Conservation (phyloP, 352 stramenopile genomes). For the Peronosclerospora sorghi region DNA sequence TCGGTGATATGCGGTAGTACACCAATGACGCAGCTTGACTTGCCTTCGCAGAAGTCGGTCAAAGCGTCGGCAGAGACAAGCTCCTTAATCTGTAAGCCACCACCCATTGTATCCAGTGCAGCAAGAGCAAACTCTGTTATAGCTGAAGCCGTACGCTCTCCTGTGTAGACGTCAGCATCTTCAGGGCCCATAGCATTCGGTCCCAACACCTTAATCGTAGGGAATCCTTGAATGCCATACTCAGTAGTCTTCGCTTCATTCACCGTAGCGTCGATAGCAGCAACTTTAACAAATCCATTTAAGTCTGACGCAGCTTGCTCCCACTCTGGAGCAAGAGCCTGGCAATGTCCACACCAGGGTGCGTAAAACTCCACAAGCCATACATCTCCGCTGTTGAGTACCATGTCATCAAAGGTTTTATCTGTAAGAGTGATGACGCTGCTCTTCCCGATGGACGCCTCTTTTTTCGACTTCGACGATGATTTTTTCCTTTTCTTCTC, state of each 20-base stretch:
- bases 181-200: slow-evolving; percentile 38
- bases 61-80: slow-evolving; percentile 51
- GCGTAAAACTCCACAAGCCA: slow-evolving; percentile 90
- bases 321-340: slow-evolving; percentile 86
- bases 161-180: slow-evolving; percentile 80
- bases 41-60: slow-evolving; percentile 77
- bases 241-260: slow-evolving; percentile 84
- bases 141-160: slow-evolving; percentile 65
- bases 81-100: slow-evolving; percentile 72
- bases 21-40: slow-evolving; percentile 84
- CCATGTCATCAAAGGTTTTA: slow-evolving; percentile 85
- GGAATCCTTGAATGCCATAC: slow-evolving; percentile 89
- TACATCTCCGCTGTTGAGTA: slow-evolving; percentile 85
- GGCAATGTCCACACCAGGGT: slow-evolving; percentile 89
- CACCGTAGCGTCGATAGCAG: slow-evolving; percentile 86
- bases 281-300: slow-evolving; percentile 84
- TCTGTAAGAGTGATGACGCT: slow-evolving; percentile 86
- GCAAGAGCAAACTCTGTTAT: slow-evolving; percentile 76
- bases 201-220: slow-evolving; percentile 92
- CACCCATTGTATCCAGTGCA: slow-evolving; percentile 58
- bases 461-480: slow-evolving; percentile 32
- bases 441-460: slow-evolving; percentile 32
- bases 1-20: slow-evolving; percentile 87
- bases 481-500: slow-evolving; percentile 35
- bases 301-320: slow-evolving; percentile 83